phyloP scores from a whole-genome alignment of 495 filamentous ascomycete genomes.

The Neurospora sp. region DNA sequence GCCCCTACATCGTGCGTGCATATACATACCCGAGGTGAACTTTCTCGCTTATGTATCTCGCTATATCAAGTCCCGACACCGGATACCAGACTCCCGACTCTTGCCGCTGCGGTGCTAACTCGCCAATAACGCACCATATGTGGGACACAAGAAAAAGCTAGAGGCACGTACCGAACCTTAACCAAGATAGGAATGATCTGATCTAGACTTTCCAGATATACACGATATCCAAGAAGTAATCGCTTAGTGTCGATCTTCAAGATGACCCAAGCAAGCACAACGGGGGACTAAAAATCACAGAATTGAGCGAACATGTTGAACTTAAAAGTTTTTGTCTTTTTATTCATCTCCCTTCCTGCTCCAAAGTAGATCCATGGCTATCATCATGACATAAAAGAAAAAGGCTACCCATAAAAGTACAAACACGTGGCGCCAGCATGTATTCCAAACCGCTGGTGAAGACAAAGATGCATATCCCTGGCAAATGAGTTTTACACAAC shows the following conservation, averaged over 20 bases:
- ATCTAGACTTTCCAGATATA: not conserved
- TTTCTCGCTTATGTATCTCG: not conserved
- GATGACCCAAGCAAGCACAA: not conserved
- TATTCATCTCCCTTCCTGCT: not conserved
- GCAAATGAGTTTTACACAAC: not conserved
- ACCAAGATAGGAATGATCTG: not conserved
- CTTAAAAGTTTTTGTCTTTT: not conserved
- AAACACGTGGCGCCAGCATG: not conserved
- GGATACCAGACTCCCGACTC: not conserved
- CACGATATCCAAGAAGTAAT: not conserved
- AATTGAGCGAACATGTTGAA: not conserved
- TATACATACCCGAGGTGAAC: not conserved
- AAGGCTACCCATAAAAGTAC: not conserved
- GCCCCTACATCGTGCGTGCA: not conserved
- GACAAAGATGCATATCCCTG: not conserved
- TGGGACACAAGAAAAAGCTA: not conserved
- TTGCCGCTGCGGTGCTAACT: not conserved
- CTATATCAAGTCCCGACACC: not conserved
- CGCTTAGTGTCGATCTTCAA: not conserved
- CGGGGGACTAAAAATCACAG: not conserved
- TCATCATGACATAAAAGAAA: not conserved
- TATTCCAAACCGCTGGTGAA: not conserved
- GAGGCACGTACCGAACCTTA: not conserved
- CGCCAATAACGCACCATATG: not conserved
- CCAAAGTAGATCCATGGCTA: not conserved